Base-by-base conservation (phyloP, 2,329 filamentous ascomycete species). In the Cladophialophora immunda region DNA sequence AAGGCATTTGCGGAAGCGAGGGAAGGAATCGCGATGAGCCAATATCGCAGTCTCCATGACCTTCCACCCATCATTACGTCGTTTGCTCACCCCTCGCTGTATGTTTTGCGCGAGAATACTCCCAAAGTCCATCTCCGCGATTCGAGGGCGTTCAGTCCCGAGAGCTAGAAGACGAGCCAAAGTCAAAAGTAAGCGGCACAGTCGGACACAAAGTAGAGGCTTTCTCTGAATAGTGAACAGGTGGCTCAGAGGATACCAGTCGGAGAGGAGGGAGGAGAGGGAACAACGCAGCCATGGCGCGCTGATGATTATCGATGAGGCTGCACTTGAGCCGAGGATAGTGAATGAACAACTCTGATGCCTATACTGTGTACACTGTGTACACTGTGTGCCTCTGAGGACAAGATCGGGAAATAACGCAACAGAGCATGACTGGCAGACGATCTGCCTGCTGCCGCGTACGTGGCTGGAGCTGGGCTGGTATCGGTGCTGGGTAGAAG, bases 1-100 rank as follows among this genome's bases (percentile, higher is more conserved):
- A 50, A 50, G 45, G 45, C 45, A 50, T 25, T 27, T 50, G 45
- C 45, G 45, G 45, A 50, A 50, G 45, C 45, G 45, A 50, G 45
- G 41, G 45, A 6, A 50, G 45, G 45, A 50, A 25, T 50, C 45
- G 22, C 19, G 4, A 50, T 50, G 45, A 19, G 45, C 45, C 45
- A 50, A 50, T 50, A 50, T 50, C 45, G 19, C 19, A 50, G 4
- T 9, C 6, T 47, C 41, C n/a, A 47, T 47, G n/a, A 19, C 22
- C n/a, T 9, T 22, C 19, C 19, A 22, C 38, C 19, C 38, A 19
- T n/a, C 22, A 27, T 50, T 27, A 19, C 45, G 45, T 50, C 45
- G 45, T 27, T 25, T n/a, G n/a, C 19, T 2, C 3, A 22, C 19
- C 36, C 41, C n/a, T 19, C n/a, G n/a, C 22, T 22, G 41, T 3